These are phyloP conservation scores for Hamigera avellanea DNA, from an alignment of 495 filamentous ascomycete genomes.

Conservation along the genomic window DNA sequence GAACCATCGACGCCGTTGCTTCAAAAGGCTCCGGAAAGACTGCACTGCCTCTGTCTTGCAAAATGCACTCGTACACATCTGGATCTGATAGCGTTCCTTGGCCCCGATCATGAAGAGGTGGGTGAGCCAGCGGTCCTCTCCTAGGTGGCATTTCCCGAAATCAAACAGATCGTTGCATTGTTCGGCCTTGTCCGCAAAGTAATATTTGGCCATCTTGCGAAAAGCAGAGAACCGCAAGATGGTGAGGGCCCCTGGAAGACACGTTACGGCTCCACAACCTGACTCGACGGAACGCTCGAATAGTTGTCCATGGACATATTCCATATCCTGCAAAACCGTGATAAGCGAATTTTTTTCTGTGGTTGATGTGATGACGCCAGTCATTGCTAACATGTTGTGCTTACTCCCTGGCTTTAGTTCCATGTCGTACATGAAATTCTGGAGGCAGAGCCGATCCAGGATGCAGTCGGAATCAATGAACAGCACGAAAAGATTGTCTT, in stretches of 20 bases:
- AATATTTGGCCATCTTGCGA: slow-evolving; percentile 94
- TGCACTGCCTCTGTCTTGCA: slow-evolving; percentile 98
- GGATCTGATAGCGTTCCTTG: slow-evolving; percentile 85
- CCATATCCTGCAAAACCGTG: slow-evolving; percentile 93
- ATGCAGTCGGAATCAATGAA: slow-evolving; percentile 99
- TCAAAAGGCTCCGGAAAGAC: slow-evolving; percentile 73
- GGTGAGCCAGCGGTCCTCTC: slow-evolving; percentile 94
- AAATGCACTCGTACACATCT: slow-evolving; percentile 94
- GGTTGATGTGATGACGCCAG: slow-evolving; percentile 91
- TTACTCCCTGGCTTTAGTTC: slow-evolving; percentile 91
- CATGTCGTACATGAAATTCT: slow-evolving; percentile 99
- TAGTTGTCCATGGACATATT: slow-evolving; percentile 95
- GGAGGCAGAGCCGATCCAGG: slow-evolving; percentile 80
- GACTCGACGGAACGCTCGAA: slow-evolving; percentile 97
- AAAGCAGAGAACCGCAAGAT: slow-evolving; percentile 96
- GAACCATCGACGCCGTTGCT: slow-evolving; percentile 95
- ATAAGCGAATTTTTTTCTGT: slow-evolving; percentile 82
- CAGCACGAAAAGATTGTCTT: slow-evolving; percentile 89
- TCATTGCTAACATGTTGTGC: slow-evolving; percentile 95
- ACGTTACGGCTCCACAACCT: slow-evolving; percentile 88
- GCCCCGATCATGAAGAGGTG: slow-evolving; percentile 99
- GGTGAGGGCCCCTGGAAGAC: slow-evolving; percentile 86
- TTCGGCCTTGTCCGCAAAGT: slow-evolving; percentile 95
- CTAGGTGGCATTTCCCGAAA: slow-evolving; percentile 89
- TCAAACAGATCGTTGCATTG: slow-evolving; percentile 96